Conservation (phyloP, 2,329 filamentous ascomycete genomes). For the Fusarium protoensiforme region DNA sequence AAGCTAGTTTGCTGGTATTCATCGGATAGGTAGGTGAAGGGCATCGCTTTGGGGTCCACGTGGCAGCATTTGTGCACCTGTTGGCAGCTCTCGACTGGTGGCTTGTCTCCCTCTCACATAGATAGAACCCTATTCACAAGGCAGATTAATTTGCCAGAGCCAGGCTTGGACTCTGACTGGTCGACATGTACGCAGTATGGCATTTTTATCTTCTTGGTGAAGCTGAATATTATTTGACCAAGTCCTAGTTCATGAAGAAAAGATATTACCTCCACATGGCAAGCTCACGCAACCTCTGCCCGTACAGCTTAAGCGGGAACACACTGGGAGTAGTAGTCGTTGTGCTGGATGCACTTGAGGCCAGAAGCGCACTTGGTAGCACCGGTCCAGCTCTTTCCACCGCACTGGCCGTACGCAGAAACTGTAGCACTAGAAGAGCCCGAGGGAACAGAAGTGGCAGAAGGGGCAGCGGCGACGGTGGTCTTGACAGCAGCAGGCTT, state of each 20-base stretch:
- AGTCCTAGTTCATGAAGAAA: neutral
- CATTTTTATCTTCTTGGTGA: neutral
- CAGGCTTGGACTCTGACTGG: too few relatives aligned
- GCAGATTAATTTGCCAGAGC: too few relatives aligned
- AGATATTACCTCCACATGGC: neutral
- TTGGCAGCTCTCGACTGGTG: too few relatives aligned
- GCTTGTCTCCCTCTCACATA: too few relatives aligned
- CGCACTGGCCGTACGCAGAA: constrained; percentile 31
- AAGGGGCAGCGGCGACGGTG: neutral
- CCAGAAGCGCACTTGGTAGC: constrained; percentile 34
- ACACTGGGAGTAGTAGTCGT: constrained; percentile 42
- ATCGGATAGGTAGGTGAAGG: too few relatives aligned
- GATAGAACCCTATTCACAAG: too few relatives aligned
- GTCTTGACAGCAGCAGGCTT: neutral
- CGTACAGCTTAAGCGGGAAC: neutral
- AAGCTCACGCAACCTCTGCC: neutral
- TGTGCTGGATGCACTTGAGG: constrained; percentile 29
- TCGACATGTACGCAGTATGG: too few relatives aligned
- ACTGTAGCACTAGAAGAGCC: neutral
- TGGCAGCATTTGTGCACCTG: too few relatives aligned
- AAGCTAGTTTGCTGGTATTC: too few relatives aligned
- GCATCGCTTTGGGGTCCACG: too few relatives aligned
- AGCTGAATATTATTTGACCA: neutral
- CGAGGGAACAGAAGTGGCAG: neutral
- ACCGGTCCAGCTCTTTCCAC: constrained; percentile 36